Base-by-base conservation (phyloP, 805 yeast species). In the Saccharomycopsis fibuligera region DNA sequence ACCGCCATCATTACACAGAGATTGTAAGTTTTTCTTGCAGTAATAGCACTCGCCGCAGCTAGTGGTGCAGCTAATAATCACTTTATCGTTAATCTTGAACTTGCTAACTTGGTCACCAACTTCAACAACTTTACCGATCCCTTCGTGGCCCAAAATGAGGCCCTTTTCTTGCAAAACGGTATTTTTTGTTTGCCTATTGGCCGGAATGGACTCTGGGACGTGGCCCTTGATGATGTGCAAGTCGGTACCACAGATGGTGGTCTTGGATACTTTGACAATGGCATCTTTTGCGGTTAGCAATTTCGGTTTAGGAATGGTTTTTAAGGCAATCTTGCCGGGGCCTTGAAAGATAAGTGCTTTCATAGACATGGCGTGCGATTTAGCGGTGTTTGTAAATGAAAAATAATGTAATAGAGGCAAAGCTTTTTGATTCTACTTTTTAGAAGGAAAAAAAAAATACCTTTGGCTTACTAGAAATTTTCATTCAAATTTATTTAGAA, bases 171-270 rank as follows among this genome's bases (percentile, higher is more conserved):
- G n/a, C n/a, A n/a, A n/a, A n/a, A n/a, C n/a, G n/a, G n/a, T n/a
- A n/a, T n/a, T n/a, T n/a, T 27, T 22, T 17, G 22, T 5, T 37
- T 25, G 6, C 4, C 25, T 19, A 31, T 44, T 44, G 42, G 25
- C 8, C 5, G 47, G 39, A 37, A 44, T 37, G n/a, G 37, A 36
- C 58, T 78, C 78, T 16, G 79, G 79, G 47, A 78, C 80, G 53
- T 75, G 75, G 41, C 86, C 86, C 45, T 76, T 73, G 47, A 74
- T 67, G 60, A 79, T 80, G 59, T 79, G 85, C 49, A 80, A 67
- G 58, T 80, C 86, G 2, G 82, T 69, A 37, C 85, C 85, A 60
- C 85, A 80, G 41, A 80, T 79, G 5, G 85, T 82, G 1, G 83
- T 77, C 27, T 75, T 72, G 42, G 72, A 61, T 17, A 78, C 68